Evolutionary conservation across 2,329 filamentous ascomycete genomes (phyloP).

Genomic region (Fusarium drepaniforme): DNA sequence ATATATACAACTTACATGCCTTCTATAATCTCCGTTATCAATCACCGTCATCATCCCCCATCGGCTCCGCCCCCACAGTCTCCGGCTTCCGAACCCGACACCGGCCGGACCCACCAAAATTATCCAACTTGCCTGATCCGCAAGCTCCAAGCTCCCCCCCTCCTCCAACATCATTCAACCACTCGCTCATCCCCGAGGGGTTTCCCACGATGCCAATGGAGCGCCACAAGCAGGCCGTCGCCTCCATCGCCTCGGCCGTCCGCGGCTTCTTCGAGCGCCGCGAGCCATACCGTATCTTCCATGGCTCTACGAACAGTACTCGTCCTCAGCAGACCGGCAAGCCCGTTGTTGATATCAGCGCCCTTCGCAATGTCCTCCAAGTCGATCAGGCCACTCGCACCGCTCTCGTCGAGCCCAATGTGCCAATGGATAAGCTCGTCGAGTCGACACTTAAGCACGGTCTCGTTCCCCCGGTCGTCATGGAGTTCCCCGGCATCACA

Average conservation of each 20-base stretch:
- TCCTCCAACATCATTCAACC: background rate
- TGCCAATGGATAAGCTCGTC: slow-evolving; percentile 75
- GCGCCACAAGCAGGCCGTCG: slow-evolving; percentile 58
- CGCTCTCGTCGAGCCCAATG: slow-evolving; percentile 76
- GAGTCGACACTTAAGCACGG: slow-evolving; percentile 66
- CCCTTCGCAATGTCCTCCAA: slow-evolving; percentile 71
- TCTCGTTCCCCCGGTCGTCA: slow-evolving; percentile 74
- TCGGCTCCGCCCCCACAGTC: slow-evolving; percentile 34
- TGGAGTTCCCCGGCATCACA: slow-evolving; percentile 80
- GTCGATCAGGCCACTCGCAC: slow-evolving; percentile 66
- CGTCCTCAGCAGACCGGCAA: slow-evolving; percentile 63
- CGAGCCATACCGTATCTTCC: slow-evolving; percentile 77
- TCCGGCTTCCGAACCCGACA: slow-evolving; percentile 26
- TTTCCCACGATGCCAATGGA: slow-evolving; percentile 50
- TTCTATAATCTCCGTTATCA: background rate
- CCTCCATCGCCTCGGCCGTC: slow-evolving; percentile 57
- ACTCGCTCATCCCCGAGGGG: background rate
- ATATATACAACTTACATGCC: background rate
- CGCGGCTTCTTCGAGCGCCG: slow-evolving; percentile 56
- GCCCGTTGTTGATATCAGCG: slow-evolving; percentile 75
- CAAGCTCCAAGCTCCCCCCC: slow-evolving; percentile 10
- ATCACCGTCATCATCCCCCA: background rate
- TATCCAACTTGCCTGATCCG: slow-evolving; percentile 15
- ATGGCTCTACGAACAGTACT: slow-evolving; percentile 83
- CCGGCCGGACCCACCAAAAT: slow-evolving; percentile 34